These are phyloP conservation scores for Paecilomyces sp. DNA, from an alignment of 2,329 filamentous ascomycete species.

Conservation along the genomic window DNA sequence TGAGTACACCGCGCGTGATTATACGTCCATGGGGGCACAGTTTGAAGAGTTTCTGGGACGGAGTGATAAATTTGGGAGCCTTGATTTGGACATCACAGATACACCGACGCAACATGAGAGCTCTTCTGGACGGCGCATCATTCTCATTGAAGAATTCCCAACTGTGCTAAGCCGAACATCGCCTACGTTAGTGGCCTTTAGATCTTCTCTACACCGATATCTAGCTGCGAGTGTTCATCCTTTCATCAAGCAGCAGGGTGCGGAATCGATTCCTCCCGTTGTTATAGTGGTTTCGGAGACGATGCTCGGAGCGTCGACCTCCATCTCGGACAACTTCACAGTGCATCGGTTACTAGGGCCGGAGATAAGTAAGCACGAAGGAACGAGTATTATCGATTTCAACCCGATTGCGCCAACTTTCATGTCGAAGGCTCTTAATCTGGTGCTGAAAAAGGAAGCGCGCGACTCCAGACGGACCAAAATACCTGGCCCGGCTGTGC, in stretches of 20 bases:
- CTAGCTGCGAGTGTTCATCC: constrained; percentile 61
- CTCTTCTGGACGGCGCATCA: constrained; percentile 44
- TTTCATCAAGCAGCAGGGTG: constrained; percentile 11
- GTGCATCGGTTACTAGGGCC: constrained; percentile 83
- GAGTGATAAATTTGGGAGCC: constrained; percentile 69
- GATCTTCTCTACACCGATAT: constrained; percentile 67
- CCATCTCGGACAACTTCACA: constrained; percentile 84
- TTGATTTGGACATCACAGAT: constrained; percentile 42
- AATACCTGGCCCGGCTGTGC: constrained; percentile 69
- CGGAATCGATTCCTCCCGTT: constrained; percentile 58
- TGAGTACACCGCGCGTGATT: constrained; percentile 53
- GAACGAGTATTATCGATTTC: constrained; percentile 77
- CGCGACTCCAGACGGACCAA: constrained; percentile 66
- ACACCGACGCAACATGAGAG: constrained; percentile 1
- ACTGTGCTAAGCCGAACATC: constrained; percentile 65
- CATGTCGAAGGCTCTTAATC: constrained; percentile 73
- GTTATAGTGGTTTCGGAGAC: constrained; percentile 91
- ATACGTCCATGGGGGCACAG: constrained; percentile 65
- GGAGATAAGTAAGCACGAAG: constrained; percentile 74
- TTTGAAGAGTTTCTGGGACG: constrained; percentile 90
- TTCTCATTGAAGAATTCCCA: constrained; percentile 76
- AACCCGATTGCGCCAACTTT: constrained; percentile 85
- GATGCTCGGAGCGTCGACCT: constrained; percentile 73
- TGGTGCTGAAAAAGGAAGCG: constrained; percentile 79
- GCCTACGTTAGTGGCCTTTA: constrained; percentile 60